Percentiles rank a stretch among this genome's conserved stretches.
Conservation (phyloP, 2,329 filamentous ascomycete species). For the Capronia coronata region DNA sequence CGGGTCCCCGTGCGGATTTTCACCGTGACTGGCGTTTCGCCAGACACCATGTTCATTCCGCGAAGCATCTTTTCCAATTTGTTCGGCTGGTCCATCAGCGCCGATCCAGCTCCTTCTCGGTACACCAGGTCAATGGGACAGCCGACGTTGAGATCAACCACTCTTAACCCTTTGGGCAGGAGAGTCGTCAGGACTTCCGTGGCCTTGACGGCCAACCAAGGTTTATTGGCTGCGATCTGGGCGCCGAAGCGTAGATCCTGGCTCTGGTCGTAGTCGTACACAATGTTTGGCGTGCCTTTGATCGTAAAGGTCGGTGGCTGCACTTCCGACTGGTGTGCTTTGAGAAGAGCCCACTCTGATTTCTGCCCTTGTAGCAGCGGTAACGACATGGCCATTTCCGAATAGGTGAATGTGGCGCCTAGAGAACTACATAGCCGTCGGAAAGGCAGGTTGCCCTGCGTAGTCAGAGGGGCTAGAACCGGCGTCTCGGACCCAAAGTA, state of each 20-base stretch:
- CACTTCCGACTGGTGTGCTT: conserved; percentile 79
- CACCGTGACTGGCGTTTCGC: conserved; percentile 82
- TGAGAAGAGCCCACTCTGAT: conserved; percentile 90
- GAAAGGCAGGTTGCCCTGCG: conserved; percentile 93
- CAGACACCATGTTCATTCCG: conserved; percentile 91
- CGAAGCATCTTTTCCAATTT: conserved; percentile 93
- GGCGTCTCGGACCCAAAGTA: conserved; percentile 95
- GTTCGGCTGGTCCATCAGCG: conserved; percentile 75
- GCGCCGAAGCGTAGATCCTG: conserved; percentile 83
- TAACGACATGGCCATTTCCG: conserved; percentile 93
- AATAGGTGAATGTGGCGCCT: conserved; percentile 89
- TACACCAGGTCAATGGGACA: conserved; percentile 95
- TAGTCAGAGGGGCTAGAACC: conserved; percentile 87
- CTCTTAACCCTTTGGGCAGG: conserved; percentile 68
- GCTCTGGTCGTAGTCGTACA: conserved; percentile 72
- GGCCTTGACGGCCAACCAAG: conserved; percentile 82
- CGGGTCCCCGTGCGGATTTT: conserved; percentile 91
- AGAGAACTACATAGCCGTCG: conserved; percentile 81
- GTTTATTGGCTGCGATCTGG: conserved; percentile 87
- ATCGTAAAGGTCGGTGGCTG: conserved; percentile 61
- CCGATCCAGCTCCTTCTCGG: conserved; percentile 80
- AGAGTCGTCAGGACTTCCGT: conserved; percentile 71
- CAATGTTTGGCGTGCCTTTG: conserved; percentile 44
- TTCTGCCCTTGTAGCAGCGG: conserved; percentile 85
- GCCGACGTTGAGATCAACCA: conserved; percentile 93